These are phyloP conservation scores for Xylariaceae sp. DNA, from an alignment of 2,329 filamentous ascomycete species.

Conservation along the genomic window DNA sequence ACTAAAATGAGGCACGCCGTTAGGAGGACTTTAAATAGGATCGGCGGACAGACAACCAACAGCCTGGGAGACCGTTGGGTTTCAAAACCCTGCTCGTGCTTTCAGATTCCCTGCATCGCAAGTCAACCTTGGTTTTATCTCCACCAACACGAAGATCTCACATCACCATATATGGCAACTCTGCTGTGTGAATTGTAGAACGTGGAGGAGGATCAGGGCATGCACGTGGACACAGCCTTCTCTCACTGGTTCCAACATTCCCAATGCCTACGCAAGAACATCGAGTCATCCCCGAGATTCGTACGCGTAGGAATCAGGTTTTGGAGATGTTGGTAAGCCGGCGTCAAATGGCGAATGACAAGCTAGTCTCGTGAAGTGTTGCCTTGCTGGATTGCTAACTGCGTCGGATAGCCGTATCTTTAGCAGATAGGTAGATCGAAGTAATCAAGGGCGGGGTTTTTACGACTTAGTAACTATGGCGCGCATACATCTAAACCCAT, in stretches of 20 bases:
- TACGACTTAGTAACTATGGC: not conserved
- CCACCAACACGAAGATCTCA: not conserved
- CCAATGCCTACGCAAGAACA: not conserved
- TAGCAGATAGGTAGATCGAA: not conserved
- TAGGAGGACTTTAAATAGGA: conserved; percentile 5
- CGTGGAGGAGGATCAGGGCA: not conserved
- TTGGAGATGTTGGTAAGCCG: conserved; percentile 6
- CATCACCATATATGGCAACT: not conserved
- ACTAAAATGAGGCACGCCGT: conserved; percentile 2
- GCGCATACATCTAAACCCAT: not conserved
- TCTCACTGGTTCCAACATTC: conserved; percentile 3
- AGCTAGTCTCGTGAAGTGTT: not conserved
- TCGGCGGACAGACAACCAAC: conserved; percentile 8
- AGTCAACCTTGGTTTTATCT: not conserved
- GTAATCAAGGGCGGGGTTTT: not conserved
- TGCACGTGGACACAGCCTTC: not conserved
- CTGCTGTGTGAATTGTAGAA: conserved; percentile 1
- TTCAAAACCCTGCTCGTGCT: conserved; percentile 3
- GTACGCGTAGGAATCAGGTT: not conserved
- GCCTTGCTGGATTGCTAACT: not conserved
- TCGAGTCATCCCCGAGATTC: not conserved
- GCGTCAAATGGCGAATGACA: not conserved
- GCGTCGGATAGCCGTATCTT: not conserved
- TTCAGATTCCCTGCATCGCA: conserved; percentile 3
- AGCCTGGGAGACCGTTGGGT: conserved; percentile 7